Evolutionary conservation across 352 stramenopile species (phyloP), one percentile per base, ranked within the genome.

Genomic region (Blastocystis sp.): DNA sequence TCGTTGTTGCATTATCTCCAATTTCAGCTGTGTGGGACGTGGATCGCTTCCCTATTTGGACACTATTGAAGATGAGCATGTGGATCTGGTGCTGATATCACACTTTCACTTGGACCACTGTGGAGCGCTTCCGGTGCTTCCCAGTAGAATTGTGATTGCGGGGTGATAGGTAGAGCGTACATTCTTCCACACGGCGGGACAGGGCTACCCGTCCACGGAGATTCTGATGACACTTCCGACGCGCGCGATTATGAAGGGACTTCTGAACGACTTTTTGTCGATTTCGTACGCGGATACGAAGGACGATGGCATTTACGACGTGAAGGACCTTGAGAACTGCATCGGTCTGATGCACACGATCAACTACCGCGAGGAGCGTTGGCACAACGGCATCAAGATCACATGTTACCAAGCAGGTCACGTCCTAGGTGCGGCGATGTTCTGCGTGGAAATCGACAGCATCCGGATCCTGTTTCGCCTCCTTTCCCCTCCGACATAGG

Each of bases 71-170:
- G 92, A 92, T 49, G 92, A 94, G 46, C 91, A 94, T 88, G 94
- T 96, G 73, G 96, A 99, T 88, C 89, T 99, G 63, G 88, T 98
- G 65, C 89, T 99, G 36, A 96, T 99, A 64, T 97, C 95, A 64
- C 97, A 99, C 88, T 99, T 99, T 90, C 97, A 99, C 90, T 93
- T 99, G 71, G 97, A 99, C 89, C 97, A 99, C 89, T 96, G 96
- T 8, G 97, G 96, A 1, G 94, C 93, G n/a, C 87, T 99, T 53
- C 97, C 97, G 18, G 69, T 81, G 4, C 27, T 81, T n/a, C 69
- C 69, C 34, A 48, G 69, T 81, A 57, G 1, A n/a, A 24, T 16
- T 65, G 7, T 75, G 32, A 53, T 46, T 24, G 2, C 24, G 4
- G 1, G 2, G 18, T 51, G 27, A 81, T 64, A 21, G 18, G 4